A percentile compares a stretch with the other conserved stretches of the same genome.
phyloP scores from a whole-genome alignment of 1,139 yeast species.

The Pichia kudriavzevii region DNA sequence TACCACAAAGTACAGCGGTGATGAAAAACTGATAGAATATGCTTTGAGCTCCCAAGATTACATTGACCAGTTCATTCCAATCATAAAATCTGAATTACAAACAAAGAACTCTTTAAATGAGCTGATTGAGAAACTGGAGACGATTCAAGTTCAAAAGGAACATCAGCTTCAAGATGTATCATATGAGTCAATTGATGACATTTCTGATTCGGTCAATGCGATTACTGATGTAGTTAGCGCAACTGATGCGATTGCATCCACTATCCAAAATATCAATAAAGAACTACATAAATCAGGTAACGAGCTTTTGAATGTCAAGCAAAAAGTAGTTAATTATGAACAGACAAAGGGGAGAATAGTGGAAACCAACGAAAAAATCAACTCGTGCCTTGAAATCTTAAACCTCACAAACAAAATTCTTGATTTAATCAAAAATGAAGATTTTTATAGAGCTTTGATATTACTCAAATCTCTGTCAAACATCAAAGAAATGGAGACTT shows the following conservation, averaged over 20 bases:
- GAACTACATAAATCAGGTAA: slow-evolving; percentile 57
- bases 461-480: slow-evolving; percentile 65
- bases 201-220: slow-evolving; percentile 45
- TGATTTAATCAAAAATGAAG: slow-evolving; percentile 65
- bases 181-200: slow-evolving; percentile 53
- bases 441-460: slow-evolving; percentile 82
- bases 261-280: slow-evolving; percentile 43
- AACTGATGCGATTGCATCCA: slow-evolving; percentile 47
- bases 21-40: slow-evolving; percentile 23
- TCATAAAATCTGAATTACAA: slow-evolving; percentile 58
- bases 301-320: slow-evolving; percentile 54
- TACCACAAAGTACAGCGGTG: slow-evolving; percentile 1
- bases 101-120: slow-evolving; percentile 47
- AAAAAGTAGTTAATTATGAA: slow-evolving; percentile 45
- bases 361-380: slow-evolving; percentile 55
- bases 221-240: slow-evolving; percentile 50
- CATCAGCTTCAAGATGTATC: slow-evolving; percentile 57
- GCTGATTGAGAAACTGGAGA: slow-evolving; percentile 48
- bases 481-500: slow-evolving; percentile 61
- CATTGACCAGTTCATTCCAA: slow-evolving; percentile 72
- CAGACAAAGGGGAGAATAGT: slow-evolving; percentile 53
- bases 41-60: slow-evolving; percentile 61
- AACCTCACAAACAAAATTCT: slow-evolving; percentile 84
- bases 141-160: slow-evolving; percentile 45
- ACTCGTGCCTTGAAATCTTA: slow-evolving; percentile 69